phyloP scores from a whole-genome alignment of 75 land plant genomes.

The Picea sitchensis region DNA sequence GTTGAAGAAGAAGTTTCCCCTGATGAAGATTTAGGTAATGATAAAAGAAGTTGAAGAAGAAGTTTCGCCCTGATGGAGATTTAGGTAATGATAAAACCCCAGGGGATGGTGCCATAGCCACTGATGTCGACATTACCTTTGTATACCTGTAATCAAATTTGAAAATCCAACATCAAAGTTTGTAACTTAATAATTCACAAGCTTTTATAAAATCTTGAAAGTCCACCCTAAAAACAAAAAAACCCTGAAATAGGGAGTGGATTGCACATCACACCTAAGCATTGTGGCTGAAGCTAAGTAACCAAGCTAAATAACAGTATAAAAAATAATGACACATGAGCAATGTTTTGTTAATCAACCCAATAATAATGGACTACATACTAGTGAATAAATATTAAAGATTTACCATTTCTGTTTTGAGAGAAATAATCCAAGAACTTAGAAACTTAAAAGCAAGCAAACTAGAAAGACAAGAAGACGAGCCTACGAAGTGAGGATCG shows the following conservation, averaged over 20 bases:
- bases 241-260: neutral
- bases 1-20: too few species aligned
- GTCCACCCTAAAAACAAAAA: neutral
- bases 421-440: neutral
- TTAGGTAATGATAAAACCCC: constrained; percentile 19
- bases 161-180: neutral
- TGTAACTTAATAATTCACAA: neutral
- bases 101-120: constrained; percentile 16
- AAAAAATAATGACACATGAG: neutral
- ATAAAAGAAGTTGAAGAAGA: neutral
- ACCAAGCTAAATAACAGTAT: constrained; percentile 32
- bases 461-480: neutral
- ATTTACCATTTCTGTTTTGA: neutral
- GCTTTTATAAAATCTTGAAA: neutral
- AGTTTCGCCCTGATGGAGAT: constrained; percentile 4
- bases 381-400: neutral
- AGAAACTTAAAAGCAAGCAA: neutral
- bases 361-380: too few species aligned
- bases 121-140: constrained; percentile 36
- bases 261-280: constrained; percentile 40
- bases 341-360: too few species aligned
- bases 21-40: constrained; percentile 3
- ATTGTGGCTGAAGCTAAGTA: constrained; percentile 55
- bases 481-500: constrained; percentile 43
- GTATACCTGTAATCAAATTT: constrained; percentile 30